Base-by-base conservation (phyloP, 2,329 filamentous ascomycete genomes). In the Trichoderma arundinaceum region DNA sequence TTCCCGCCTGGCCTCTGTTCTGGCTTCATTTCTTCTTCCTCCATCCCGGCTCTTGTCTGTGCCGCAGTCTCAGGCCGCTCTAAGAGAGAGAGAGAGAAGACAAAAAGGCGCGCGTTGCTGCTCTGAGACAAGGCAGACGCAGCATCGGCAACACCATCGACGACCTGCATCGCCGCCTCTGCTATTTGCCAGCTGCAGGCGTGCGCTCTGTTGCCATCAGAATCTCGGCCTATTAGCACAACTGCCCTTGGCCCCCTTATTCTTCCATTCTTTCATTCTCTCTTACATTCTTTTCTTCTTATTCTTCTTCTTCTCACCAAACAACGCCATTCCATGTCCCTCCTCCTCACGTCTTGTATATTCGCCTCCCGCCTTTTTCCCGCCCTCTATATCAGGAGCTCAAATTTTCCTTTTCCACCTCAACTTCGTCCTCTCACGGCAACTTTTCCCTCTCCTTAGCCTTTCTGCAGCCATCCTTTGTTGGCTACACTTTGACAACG, bases 281-380 rank as follows among this genome's bases (percentile, higher is more conserved):
- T 32, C 22, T 13, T 17, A 12, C 33, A 17, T 15, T 17, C 28
- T 33, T 44, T 12, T 13, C 33, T 19, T 49, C 44, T 17, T 32
- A 46, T 12, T 28, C 15, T 28, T 13, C 13, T 22, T 53, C 28
- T 17, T 46, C 19, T 32, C 44, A 19, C 43, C 22, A 9, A 8
- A 9, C 32, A 28, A 32, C 17, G 7, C 38, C 58, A 15, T n/a
- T 38, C 19, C n/a, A 38, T 53, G 35, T 66, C 58, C 28, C 35
- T 54, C 12, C 19, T 38, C 49, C 35, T 49, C 41, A 8, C 43
- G 2, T 63, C 12, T 22, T 49, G 19, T 19, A 17, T 32, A 46
- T 53, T 59, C 32, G 48, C 48, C 57, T 66, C 51, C 52, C 56
- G 35, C 19, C 33, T 32, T 57, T 53, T 62, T 46, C 33, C 28